Percentiles rank a stretch among this genome's conserved stretches.
Evolutionary conservation across 495 filamentous ascomycete genomes (phyloP).

Genomic region (Tetracladium marchalianum): DNA sequence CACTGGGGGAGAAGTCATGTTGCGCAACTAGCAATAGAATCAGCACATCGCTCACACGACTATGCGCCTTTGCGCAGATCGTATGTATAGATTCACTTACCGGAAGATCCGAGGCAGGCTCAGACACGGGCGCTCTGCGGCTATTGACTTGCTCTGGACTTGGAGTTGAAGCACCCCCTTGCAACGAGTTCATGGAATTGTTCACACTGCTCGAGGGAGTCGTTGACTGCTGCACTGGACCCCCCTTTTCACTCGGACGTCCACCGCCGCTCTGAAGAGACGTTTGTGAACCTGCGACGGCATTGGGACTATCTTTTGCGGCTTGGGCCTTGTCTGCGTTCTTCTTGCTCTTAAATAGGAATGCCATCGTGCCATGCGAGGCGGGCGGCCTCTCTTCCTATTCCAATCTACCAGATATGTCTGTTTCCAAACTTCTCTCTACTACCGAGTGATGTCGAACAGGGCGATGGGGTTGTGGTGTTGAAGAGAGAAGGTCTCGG

Average conservation of each 20-base stretch:
- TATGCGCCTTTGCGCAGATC: background rate
- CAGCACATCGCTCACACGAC: background rate
- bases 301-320: slow-evolving; percentile 11
- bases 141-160: slow-evolving; percentile 38
- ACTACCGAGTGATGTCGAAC: background rate
- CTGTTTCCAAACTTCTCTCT: background rate
- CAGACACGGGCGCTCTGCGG: slow-evolving; percentile 15
- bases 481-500: background rate
- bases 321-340: slow-evolving; percentile 30
- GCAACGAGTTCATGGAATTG: slow-evolving; percentile 26
- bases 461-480: background rate
- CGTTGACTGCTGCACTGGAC: slow-evolving; percentile 20
- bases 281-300: slow-evolving; percentile 19
- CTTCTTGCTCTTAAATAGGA: slow-evolving; percentile 66
- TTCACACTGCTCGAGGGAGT: slow-evolving; percentile 48
- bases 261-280: slow-evolving; percentile 16
- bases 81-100: slow-evolving; percentile 24
- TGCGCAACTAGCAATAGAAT: slow-evolving; percentile 32
- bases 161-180: slow-evolving; percentile 31
- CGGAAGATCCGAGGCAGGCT: slow-evolving; percentile 32
- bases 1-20: slow-evolving; percentile 19
- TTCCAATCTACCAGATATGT: slow-evolving; percentile 7
- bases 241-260: slow-evolving; percentile 21
- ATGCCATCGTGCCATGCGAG: slow-evolving; percentile 47
- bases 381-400: slow-evolving; percentile 14